These are phyloP conservation scores for Carex scoparia DNA, from an alignment of 176 grass and related monocot species.

Conservation along the genomic window DNA sequence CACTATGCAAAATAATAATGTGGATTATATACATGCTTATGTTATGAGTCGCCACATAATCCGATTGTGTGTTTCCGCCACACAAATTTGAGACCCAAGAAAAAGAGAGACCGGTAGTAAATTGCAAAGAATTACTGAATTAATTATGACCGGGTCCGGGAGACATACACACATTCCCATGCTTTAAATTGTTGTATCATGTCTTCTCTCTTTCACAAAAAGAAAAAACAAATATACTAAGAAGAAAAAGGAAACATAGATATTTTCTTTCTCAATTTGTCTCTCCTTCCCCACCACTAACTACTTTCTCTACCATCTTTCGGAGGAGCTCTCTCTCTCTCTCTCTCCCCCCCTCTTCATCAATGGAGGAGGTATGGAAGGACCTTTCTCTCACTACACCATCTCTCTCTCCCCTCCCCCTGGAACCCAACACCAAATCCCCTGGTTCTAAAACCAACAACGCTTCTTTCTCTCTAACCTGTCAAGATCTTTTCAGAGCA, in stretches of 20 bases:
- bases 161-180: neutral
- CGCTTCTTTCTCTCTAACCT: neutral
- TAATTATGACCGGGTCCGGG: too few species aligned
- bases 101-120: neutral
- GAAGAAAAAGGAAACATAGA: neutral
- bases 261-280: slow-evolving; percentile 5
- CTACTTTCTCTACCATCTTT: neutral
- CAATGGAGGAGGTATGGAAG: slow-evolving; percentile 20
- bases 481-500: neutral
- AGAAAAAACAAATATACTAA: neutral
- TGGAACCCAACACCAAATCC: neutral
- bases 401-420: slow-evolving; percentile 1
- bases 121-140: neutral
- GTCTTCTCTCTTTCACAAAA: too few species aligned
- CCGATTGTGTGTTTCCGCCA: neutral
- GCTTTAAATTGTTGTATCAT: neutral
- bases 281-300: neutral
- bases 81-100: neutral
- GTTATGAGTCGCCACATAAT: neutral
- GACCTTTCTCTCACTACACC: slow-evolving; percentile 11
- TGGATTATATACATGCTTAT: neutral
- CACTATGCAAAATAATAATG: too few species aligned
- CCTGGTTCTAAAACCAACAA: neutral
- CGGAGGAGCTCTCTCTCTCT: neutral
- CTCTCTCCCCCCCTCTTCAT: neutral